These are phyloP conservation scores for Beauveria rudraprayagi DNA, from an alignment of 2,329 filamentous ascomycete genomes.

Conservation along the genomic window DNA sequence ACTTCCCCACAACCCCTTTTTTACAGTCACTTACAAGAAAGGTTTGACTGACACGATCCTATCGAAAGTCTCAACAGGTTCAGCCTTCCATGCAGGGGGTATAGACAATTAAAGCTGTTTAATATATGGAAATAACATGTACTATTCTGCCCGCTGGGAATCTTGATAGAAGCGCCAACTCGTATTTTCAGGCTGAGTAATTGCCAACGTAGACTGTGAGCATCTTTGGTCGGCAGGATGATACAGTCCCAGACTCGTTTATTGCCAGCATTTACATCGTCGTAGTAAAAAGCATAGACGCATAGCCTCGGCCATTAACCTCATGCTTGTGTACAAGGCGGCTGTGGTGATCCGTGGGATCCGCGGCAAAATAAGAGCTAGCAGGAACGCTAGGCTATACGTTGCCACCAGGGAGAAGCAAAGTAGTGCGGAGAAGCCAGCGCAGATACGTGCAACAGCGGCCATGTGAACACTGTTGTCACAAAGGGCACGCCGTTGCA, in stretches of 20 bases:
- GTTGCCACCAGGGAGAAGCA: conserved; percentile 38
- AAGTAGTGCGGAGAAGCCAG: conserved; percentile 41
- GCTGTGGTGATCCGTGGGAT: conserved; percentile 47
- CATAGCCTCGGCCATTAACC: conserved; percentile 52
- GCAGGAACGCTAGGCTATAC: conserved; percentile 33
- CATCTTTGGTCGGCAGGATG: conserved; percentile 17
- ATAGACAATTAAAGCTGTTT: background rate
- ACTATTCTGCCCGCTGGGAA: no score
- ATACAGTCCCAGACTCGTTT: conserved; percentile 33
- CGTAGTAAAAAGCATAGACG: conserved; percentile 46
- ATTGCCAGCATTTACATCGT: conserved; percentile 55
- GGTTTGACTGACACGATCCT: no score
- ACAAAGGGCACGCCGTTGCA: conserved; percentile 41
- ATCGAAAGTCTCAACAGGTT: no score
- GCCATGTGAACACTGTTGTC: conserved; percentile 32
- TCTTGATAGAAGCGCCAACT: no score
- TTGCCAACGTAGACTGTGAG: conserved; percentile 24
- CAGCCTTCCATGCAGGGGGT: no score
- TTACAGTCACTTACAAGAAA: no score
- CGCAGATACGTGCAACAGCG: conserved; percentile 40
- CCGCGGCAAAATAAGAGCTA: conserved; percentile 34
- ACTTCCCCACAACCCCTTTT: background rate
- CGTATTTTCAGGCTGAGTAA: background rate
- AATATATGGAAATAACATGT: background rate
- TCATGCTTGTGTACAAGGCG: conserved; percentile 53